Evolutionary conservation across 257 asterid species (phyloP).

Genomic region (Solanum paucissectum): DNA sequence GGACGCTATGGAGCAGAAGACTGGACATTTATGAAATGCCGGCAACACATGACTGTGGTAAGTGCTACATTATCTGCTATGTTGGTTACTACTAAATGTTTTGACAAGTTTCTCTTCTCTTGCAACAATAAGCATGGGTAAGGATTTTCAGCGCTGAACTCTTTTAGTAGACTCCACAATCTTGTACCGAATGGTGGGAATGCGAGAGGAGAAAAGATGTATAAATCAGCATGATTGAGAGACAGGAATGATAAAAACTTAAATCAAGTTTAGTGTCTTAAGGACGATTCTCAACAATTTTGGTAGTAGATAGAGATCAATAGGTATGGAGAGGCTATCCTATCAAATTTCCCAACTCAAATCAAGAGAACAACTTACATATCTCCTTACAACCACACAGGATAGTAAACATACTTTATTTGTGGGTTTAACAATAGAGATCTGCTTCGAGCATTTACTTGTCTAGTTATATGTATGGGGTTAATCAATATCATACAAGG

Average conservation of each 20-base stretch:
- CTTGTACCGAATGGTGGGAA: neutral
- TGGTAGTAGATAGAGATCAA: neutral
- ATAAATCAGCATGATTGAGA: neutral
- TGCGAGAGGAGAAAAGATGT: neutral
- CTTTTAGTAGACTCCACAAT: neutral
- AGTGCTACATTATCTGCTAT: slow-evolving; percentile 17
- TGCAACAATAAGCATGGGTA: neutral
- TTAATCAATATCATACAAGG: neutral
- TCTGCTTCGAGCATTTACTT: neutral
- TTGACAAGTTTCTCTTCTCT: neutral
- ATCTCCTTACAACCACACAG: neutral
- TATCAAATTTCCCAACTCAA: neutral
- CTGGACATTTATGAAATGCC: slow-evolving; percentile 79
- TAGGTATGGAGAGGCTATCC: neutral
- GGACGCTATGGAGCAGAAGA: slow-evolving; percentile 91
- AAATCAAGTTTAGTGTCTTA: neutral
- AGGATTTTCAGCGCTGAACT: neutral
- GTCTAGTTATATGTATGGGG: neutral
- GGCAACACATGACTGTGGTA: slow-evolving; percentile 75
- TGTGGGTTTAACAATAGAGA: neutral
- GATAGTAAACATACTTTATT: neutral
- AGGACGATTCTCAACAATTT: neutral
- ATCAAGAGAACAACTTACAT: neutral
- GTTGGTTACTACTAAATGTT: neutral
- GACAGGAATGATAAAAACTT: neutral